Evolutionary conservation across 2,329 filamentous ascomycete species (phyloP).

Genomic region (Pseudonectria buxi): DNA sequence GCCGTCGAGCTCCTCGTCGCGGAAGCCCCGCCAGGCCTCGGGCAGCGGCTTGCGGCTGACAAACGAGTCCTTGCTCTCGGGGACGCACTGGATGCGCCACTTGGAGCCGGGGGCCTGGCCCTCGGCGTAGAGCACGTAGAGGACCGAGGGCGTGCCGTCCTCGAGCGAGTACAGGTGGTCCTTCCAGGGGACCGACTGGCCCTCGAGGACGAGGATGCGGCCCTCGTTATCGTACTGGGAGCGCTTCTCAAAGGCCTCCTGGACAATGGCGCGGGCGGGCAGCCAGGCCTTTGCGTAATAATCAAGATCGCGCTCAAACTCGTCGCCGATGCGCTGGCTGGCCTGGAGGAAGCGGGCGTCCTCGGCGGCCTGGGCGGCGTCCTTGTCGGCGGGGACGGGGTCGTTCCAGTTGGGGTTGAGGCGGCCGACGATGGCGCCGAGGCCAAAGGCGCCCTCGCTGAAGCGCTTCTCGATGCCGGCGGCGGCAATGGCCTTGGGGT

Average conservation of each 20-base stretch:
- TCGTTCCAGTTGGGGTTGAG: constrained; percentile 81
- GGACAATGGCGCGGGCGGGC: constrained; percentile 75
- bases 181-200: constrained; percentile 83
- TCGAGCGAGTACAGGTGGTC: constrained; percentile 92
- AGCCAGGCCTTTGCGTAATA: constrained; percentile 75
- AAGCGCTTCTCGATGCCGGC: constrained; percentile 78
- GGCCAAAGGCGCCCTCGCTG: constrained; percentile 71
- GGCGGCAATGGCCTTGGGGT: constrained; percentile 59
- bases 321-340: constrained; percentile 77
- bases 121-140: constrained; percentile 91
- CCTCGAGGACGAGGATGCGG: constrained; percentile 72
- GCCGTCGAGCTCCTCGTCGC: constrained; percentile 76
- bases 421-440: constrained; percentile 76
- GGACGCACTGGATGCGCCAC: constrained; percentile 94
- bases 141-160: constrained; percentile 50
- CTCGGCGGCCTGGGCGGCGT: constrained; percentile 61
- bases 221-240: constrained; percentile 63
- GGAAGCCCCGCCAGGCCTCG: constrained; percentile 83
- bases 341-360: constrained; percentile 74
- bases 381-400: constrained; percentile 42
- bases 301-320: constrained; percentile 75
- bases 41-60: constrained; percentile 86
- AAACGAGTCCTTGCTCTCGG: constrained; percentile 77
- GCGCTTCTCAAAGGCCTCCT: constrained; percentile 66
- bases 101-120: constrained; percentile 66